Evolutionary conservation across 2,329 filamentous ascomycete genomes (phyloP).

Genomic region (Claviceps sorghi): DNA sequence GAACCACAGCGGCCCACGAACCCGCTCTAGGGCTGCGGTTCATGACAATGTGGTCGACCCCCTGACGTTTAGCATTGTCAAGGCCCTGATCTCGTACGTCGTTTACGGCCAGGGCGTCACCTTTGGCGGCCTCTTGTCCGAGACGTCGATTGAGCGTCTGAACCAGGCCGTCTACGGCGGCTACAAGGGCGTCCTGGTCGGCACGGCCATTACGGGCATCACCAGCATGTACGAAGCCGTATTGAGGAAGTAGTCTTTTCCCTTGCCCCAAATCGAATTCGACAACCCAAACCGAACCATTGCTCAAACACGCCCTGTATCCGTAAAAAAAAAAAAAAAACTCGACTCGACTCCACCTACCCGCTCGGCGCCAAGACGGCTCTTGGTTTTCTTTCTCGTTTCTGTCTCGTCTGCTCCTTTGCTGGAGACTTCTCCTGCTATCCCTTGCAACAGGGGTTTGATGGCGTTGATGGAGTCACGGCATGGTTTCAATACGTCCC

Average conservation of each 20-base stretch:
- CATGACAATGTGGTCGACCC: slow-evolving; percentile 60
- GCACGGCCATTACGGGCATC: slow-evolving; percentile 51
- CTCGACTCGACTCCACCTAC: background rate
- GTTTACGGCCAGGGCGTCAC: slow-evolving; percentile 58
- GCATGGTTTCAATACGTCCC: slow-evolving; percentile 17
- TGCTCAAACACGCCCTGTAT: background rate
- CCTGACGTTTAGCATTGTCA: slow-evolving; percentile 77
- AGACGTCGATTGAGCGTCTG: slow-evolving; percentile 46
- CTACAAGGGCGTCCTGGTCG: slow-evolving; percentile 54
- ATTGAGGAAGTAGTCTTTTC: slow-evolving; percentile 51
- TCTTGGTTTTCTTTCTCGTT: slow-evolving; percentile 2
- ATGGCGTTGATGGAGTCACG: slow-evolving; percentile 17
- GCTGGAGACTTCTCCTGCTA: background rate
- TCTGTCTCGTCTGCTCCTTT: background rate
- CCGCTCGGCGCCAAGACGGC: background rate
- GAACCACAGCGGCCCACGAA: slow-evolving; percentile 25
- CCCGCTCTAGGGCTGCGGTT: slow-evolving; percentile 22
- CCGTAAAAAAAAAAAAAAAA: background rate
- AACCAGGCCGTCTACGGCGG: slow-evolving; percentile 55
- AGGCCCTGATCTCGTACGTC: slow-evolving; percentile 67
- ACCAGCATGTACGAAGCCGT: slow-evolving; percentile 66
- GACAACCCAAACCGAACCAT: too few relatives aligned
- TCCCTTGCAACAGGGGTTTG: slow-evolving; percentile 13
- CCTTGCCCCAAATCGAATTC: too few relatives aligned
- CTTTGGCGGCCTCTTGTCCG: slow-evolving; percentile 46